Conservation (phyloP, 2,329 filamentous ascomycete genomes). For the Penicillium digitatum region DNA sequence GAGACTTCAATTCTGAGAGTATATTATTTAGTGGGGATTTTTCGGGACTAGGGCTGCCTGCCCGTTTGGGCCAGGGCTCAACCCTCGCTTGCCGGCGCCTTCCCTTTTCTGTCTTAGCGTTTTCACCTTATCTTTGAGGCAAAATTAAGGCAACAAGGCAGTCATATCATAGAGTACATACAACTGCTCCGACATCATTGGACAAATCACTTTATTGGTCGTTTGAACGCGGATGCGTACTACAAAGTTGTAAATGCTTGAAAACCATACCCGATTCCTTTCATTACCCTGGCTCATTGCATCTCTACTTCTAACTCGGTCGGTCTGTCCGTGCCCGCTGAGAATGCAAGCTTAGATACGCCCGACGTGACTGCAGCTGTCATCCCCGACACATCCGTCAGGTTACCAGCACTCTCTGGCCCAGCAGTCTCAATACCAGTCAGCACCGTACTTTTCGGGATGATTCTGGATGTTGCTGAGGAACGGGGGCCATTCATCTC, state of each 20-base stretch:
- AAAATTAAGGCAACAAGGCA: slow-evolving; percentile 9
- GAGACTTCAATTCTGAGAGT: slow-evolving; percentile 34
- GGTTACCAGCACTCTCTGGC: slow-evolving; percentile 38
- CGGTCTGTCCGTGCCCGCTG: slow-evolving; percentile 27
- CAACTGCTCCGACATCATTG: background rate
- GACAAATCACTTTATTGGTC: background rate
- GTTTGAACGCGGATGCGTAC: background rate
- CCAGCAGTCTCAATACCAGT: slow-evolving; percentile 56
- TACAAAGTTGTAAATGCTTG: slow-evolving; percentile 6
- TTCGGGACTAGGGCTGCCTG: slow-evolving; percentile 32
- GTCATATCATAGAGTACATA: slow-evolving; percentile 1
- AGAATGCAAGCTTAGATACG: slow-evolving; percentile 45
- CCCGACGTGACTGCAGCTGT: slow-evolving; percentile 44
- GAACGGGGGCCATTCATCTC: slow-evolving; percentile 80
- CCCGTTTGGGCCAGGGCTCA: slow-evolving; percentile 40
- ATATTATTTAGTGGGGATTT: slow-evolving; percentile 41
- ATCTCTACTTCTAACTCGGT: slow-evolving; percentile 50
- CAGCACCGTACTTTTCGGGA: slow-evolving; percentile 48
- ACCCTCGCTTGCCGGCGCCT: slow-evolving; percentile 37
- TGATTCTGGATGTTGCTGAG: slow-evolving; percentile 42
- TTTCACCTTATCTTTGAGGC: slow-evolving; percentile 4
- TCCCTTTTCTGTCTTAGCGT: slow-evolving; percentile 20
- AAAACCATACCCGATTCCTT: background rate
- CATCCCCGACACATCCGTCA: slow-evolving; percentile 33
- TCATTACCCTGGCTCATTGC: slow-evolving; percentile 35